These are phyloP conservation scores for Clarireedia homoeocarpa DNA, from an alignment of 2,329 filamentous ascomycete species.

Conservation along the genomic window DNA sequence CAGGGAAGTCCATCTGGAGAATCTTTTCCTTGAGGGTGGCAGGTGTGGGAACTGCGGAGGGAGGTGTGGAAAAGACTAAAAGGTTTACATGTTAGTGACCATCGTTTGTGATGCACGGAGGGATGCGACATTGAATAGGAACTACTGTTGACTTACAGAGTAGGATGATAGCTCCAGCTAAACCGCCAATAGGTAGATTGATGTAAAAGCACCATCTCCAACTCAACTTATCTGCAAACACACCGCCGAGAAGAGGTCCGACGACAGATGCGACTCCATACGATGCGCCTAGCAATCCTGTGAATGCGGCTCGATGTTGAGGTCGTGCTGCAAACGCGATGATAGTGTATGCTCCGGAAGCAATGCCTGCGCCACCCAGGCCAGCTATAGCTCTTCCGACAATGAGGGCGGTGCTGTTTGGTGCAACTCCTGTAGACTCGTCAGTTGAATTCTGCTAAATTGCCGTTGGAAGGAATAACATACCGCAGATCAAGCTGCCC, in stretches of 20 bases:
- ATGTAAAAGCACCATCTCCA: conserved; percentile 45
- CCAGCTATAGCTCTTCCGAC: conserved; percentile 20
- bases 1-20: conserved; percentile 41
- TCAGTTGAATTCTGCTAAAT: not conserved
- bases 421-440: conserved; percentile 24
- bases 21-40: conserved; percentile 37
- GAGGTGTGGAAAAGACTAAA: conserved; percentile 28
- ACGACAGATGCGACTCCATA: conserved; percentile 58
- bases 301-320: conserved; percentile 35
- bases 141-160: not conserved
- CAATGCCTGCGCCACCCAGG: conserved; percentile 17
- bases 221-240: conserved; percentile 49
- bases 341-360: conserved; percentile 35
- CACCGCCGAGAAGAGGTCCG: conserved; percentile 56
- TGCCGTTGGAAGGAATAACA: not conserved
- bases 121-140: not conserved
- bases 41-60: conserved; percentile 31
- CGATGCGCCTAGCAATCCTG: conserved; percentile 55
- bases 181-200: conserved; percentile 29
- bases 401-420: conserved; percentile 19
- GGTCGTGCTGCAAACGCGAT: conserved; percentile 31
- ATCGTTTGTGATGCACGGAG: not conserved
- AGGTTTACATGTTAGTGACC: not conserved
- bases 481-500: conserved; percentile 32
- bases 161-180: conserved; percentile 24